Evolutionary conservation across 2,329 filamentous ascomycete genomes (phyloP).

Genomic region (Leptographium lundbergii): DNA sequence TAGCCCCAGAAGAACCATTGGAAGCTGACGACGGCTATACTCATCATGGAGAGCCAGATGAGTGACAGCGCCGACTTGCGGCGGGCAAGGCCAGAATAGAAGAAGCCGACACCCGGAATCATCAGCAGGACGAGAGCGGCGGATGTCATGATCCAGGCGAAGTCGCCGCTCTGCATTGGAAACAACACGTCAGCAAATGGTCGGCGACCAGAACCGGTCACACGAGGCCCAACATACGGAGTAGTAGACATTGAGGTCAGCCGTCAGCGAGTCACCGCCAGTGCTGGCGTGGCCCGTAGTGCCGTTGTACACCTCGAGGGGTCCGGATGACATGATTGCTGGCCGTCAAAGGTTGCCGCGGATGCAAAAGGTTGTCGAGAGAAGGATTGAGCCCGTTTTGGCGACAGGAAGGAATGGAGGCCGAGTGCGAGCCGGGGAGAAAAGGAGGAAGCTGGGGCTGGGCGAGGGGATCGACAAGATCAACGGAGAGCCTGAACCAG

Average conservation of each 20-base stretch:
- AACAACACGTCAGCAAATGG: background rate
- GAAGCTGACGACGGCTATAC: constrained; percentile 66
- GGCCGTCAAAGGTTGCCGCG: background rate
- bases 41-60: constrained; percentile 75
- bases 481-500: background rate
- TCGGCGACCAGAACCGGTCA: background rate
- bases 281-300: constrained; percentile 32
- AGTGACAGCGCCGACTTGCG: constrained; percentile 81
- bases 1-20: constrained; percentile 98
- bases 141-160: constrained; percentile 67
- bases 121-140: constrained; percentile 77
- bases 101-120: constrained; percentile 89
- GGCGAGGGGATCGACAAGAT: background rate
- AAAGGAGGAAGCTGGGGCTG: background rate
- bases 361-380: background rate
- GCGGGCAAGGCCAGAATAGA: constrained; percentile 82
- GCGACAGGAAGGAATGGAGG: background rate
- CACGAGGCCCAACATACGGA: background rate
- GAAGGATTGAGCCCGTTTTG: background rate
- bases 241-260: constrained; percentile 77
- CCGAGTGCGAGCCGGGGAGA: background rate
- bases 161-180: constrained; percentile 55
- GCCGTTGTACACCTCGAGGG: constrained; percentile 32
- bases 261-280: constrained; percentile 40
- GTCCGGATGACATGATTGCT: constrained; percentile 12